Base-by-base conservation (phyloP, 179 eudicot species). In the Drosera spatulata region DNA sequence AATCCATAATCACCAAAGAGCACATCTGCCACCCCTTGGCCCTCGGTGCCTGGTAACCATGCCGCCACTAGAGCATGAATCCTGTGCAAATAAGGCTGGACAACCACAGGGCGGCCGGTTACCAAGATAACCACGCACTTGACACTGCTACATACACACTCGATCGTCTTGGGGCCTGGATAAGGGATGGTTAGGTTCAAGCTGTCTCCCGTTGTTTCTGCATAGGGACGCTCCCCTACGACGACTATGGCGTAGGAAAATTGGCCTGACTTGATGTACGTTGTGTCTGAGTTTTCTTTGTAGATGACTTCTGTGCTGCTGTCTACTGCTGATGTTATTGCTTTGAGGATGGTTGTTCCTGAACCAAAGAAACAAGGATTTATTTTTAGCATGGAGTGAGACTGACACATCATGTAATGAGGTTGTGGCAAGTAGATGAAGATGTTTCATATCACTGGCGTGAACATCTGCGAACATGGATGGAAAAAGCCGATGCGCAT, bases 201-300 rank as follows among this genome's bases (percentile, higher is more conserved):
- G 78, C 78, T 88, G 73, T 91, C 97, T 10, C 97, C 97, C 0
- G 40, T 41, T 37, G 77, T 71, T 70, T 91, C 96, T 4, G 95
- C 84, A 42, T 85, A 91, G 1, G 96, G 83, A 8, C 6, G 77
- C 72, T 91, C 97, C 4, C 97, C 97, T 39, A 88, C 87, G 7
- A 83, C 88, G 8, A 91, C 88, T 4, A 91, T 82, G 48, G 88
- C 96, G 42, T 85, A 77, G 45, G 82, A 72, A 71, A 85, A 91
- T 45, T 75, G 58, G 68, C 70, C 74, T 58, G 86, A 62, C 67
- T 78, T 74, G 50, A 91, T 65, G n/a, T 52, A 82, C 55, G 61
- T 53, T 12, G 69, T 9, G 9, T 64, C 66, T 2, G 97, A 95
- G 61, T 81, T 82, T 67, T 85, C 85, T 40, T 69, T 59, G 76